These are phyloP conservation scores for Clonostachys chloroleuca DNA, from an alignment of 2,329 filamentous ascomycete species.

Conservation along the genomic window DNA sequence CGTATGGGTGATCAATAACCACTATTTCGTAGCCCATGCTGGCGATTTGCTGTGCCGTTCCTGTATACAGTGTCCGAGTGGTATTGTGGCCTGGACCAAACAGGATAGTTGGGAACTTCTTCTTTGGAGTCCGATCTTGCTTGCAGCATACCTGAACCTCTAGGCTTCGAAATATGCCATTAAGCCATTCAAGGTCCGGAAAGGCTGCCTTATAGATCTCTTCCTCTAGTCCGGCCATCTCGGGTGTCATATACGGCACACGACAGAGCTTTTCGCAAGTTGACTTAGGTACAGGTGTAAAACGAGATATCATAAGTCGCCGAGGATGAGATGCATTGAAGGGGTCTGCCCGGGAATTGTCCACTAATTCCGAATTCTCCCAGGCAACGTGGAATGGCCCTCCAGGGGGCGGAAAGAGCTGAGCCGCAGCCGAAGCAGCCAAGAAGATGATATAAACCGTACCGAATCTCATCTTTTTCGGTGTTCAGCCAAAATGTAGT, in stretches of 20 bases:
- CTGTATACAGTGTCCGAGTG: conserved; percentile 34
- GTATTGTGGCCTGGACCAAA: conserved; percentile 39
- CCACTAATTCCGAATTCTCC: conserved; percentile 1
- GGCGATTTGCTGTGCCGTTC: conserved; percentile 36
- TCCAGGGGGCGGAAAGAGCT: background rate
- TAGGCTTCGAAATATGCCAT: conserved; percentile 6
- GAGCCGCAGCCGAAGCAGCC: background rate
- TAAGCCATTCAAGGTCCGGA: conserved; percentile 8
- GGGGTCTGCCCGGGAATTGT: conserved; percentile 2
- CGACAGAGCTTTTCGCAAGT: conserved; percentile 9
- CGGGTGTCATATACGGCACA: conserved; percentile 11
- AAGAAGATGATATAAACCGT: background rate
- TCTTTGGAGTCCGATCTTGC: conserved; percentile 6
- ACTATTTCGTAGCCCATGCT: conserved; percentile 39
- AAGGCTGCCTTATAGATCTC: conserved; percentile 8
- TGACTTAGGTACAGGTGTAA: conserved; percentile 8
- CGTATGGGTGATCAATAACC: conserved; percentile 43
- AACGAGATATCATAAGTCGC: conserved; percentile 5
- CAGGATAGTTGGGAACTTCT: conserved; percentile 20
- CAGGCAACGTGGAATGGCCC: conserved; percentile 1
- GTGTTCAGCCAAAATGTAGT: too few relatives aligned
- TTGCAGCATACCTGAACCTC: conserved; percentile 14
- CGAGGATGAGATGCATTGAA: conserved; percentile 2
- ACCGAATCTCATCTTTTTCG: too few relatives aligned
- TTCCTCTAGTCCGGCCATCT: conserved; percentile 11